These are phyloP conservation scores for Eleusine indica DNA, from an alignment of 176 grass and related monocot species.

Conservation along the genomic window DNA sequence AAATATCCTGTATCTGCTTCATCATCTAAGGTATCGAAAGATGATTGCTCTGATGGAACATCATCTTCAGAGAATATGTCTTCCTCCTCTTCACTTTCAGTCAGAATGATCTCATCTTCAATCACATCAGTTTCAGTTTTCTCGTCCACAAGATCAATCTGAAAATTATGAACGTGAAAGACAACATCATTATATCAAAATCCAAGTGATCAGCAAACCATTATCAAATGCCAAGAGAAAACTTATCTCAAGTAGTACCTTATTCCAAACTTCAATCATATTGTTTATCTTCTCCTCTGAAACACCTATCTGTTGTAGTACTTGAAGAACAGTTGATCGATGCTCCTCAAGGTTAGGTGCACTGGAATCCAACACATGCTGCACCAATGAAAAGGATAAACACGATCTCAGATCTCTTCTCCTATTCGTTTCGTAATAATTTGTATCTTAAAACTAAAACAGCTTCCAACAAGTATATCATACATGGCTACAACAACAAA, in stretches of 20 bases:
- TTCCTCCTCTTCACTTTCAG: constrained; percentile 53
- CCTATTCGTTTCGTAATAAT: not conserved
- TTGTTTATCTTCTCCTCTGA: constrained; percentile 79
- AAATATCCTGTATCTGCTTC: constrained; percentile 45
- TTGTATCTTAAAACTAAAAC: constrained; percentile 27
- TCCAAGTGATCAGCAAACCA: constrained; percentile 13
- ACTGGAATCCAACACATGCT: constrained; percentile 95
- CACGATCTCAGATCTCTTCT: constrained; percentile 7
- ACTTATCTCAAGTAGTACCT: constrained; percentile 47
- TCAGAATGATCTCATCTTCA: constrained; percentile 42
- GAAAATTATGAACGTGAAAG: constrained; percentile 16
- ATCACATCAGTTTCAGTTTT: constrained; percentile 46
- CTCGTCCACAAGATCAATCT: constrained; percentile 82
- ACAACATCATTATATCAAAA: constrained; percentile 33
- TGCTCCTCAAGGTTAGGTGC: constrained; percentile 79
- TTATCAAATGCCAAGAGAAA: constrained; percentile 29
- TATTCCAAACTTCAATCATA: constrained; percentile 99
- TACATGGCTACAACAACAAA: not conserved
- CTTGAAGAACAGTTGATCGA: constrained; percentile 79
- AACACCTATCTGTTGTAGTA: constrained; percentile 88
- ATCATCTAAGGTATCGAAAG: constrained; percentile 57
- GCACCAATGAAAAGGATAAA: constrained; percentile 41
- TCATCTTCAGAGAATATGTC: constrained; percentile 53
- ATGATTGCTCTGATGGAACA: constrained; percentile 51
- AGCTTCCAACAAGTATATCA: constrained; percentile 20